Evolutionary conservation across 2,329 filamentous ascomycete genomes (phyloP).

Genomic region (Cordyceps cateniannulata): DNA sequence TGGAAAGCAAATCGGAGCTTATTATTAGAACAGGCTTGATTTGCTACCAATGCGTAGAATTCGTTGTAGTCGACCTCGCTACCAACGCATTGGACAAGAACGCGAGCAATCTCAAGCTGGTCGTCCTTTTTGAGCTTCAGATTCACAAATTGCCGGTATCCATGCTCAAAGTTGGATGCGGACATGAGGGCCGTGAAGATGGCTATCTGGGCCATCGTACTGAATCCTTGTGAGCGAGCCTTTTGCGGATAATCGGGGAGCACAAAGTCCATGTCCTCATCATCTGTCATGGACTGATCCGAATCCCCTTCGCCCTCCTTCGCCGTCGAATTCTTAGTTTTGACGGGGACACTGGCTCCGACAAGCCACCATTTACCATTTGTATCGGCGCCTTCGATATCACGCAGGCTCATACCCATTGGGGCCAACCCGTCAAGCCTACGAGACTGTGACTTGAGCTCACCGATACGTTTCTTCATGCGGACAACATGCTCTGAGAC

Average conservation of each 20-base stretch:
- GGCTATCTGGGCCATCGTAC: conserved; percentile 77
- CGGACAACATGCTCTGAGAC: conserved; percentile 75
- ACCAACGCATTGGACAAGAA: conserved; percentile 80
- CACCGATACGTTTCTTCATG: conserved; percentile 83
- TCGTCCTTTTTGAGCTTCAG: conserved; percentile 81
- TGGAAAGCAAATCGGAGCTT: conserved; percentile 79
- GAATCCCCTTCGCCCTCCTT: conserved; percentile 18
- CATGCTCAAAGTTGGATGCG: conserved; percentile 76
- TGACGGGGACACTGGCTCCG: conserved; percentile 76
- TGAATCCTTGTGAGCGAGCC: conserved; percentile 78
- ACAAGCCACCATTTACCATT: conserved; percentile 98
- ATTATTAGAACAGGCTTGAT: conserved; percentile 67
- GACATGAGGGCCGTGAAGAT: conserved; percentile 92
- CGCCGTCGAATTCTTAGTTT: conserved; percentile 15
- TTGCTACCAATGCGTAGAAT: conserved; percentile 84
- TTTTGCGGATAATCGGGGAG: conserved; percentile 64
- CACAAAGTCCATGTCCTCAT: conserved; percentile 41
- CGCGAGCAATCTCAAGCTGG: conserved; percentile 77
- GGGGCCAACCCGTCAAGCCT: conserved; percentile 71
- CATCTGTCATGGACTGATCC: conserved; percentile 27
- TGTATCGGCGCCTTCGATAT: conserved; percentile 77
- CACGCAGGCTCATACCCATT: conserved; percentile 70
- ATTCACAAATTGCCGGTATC: conserved; percentile 70
- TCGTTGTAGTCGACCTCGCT: conserved; percentile 83
- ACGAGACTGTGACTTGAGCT: conserved; percentile 54